Conservation (phyloP, 2,329 filamentous ascomycete species). For the Aspergillus sp. region DNA sequence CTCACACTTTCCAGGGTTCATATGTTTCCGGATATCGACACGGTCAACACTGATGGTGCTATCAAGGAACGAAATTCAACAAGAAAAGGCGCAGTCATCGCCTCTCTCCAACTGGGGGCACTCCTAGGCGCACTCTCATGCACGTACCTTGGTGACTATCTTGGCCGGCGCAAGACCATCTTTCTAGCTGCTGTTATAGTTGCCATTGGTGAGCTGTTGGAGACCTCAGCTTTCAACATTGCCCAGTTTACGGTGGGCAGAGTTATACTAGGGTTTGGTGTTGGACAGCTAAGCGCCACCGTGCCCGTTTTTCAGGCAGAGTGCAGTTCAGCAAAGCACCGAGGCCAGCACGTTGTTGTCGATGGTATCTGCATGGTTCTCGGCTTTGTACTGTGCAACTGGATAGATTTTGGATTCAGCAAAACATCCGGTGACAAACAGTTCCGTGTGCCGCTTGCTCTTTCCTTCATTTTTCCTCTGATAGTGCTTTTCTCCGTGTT, state of each 20-base stretch:
- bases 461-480: conserved; percentile 9
- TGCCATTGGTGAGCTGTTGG: conserved; percentile 23
- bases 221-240: neutral
- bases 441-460: conserved; percentile 41
- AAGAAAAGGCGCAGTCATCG: neutral
- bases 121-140: conserved; percentile 22
- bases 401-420: conserved; percentile 46
- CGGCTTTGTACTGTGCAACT: conserved; percentile 45
- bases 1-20: neutral
- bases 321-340: conserved; percentile 17
- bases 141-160: conserved; percentile 41
- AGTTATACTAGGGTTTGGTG: neutral
- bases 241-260: neutral
- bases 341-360: conserved; percentile 23
- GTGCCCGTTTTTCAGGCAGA: conserved; percentile 41
- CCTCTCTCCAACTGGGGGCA: conserved; percentile 12
- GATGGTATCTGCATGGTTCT: conserved; percentile 44
- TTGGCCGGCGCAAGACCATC: conserved; percentile 48
- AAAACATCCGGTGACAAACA: conserved; percentile 14
- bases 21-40: neutral
- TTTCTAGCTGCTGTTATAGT: conserved; percentile 42
- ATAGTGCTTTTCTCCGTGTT: conserved; percentile 27
- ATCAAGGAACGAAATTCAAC: neutral
- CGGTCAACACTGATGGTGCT: neutral
- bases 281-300: neutral